Percentiles rank a stretch among this genome's conserved stretches.
Evolutionary conservation across 495 filamentous ascomycete species (phyloP).

Genomic region (Aspergillus affinis): DNA sequence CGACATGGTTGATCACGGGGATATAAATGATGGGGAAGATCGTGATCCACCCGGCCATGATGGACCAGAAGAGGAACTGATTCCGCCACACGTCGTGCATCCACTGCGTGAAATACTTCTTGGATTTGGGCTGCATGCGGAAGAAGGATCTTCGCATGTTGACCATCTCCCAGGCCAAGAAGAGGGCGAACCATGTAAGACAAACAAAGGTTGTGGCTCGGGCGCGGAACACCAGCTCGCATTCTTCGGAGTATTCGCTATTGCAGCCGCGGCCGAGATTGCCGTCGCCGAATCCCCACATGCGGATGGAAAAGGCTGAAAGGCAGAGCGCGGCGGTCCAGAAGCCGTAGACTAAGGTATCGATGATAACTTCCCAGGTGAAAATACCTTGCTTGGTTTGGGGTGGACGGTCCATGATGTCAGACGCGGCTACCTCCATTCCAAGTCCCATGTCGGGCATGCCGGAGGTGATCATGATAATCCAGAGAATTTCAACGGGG

Average conservation of each 20-base stretch:
- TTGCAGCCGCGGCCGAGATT: constrained; percentile 64
- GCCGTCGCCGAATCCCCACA: constrained; percentile 66
- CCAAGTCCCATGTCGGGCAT: constrained; percentile 75
- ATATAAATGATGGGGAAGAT: constrained; percentile 68
- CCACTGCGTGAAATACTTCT: constrained; percentile 51
- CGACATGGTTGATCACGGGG: constrained; percentile 59
- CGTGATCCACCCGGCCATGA: constrained; percentile 62
- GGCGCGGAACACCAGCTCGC: constrained; percentile 50
- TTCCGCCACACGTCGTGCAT: constrained; percentile 62
- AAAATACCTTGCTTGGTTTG: constrained; percentile 67
- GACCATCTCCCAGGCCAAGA: constrained; percentile 67
- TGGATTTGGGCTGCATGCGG: constrained; percentile 54
- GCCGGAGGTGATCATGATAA: constrained; percentile 74
- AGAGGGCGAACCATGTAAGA: constrained; percentile 64
- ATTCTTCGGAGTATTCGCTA: constrained; percentile 50
- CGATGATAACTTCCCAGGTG: constrained; percentile 63
- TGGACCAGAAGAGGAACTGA: constrained; percentile 65
- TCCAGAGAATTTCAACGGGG: constrained; percentile 76
- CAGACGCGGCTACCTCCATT: constrained; percentile 63
- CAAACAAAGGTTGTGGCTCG: constrained; percentile 64
- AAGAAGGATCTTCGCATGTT: constrained; percentile 64
- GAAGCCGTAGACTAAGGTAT: constrained; percentile 67
- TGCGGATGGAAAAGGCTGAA: constrained; percentile 59
- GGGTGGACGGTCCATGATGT: constrained; percentile 67
- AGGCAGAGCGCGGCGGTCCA: constrained; percentile 71